A percentile compares a stretch with the other conserved stretches of the same genome.
phyloP scores from a whole-genome alignment of 345 rosid species.

The Triadica sebifera region DNA sequence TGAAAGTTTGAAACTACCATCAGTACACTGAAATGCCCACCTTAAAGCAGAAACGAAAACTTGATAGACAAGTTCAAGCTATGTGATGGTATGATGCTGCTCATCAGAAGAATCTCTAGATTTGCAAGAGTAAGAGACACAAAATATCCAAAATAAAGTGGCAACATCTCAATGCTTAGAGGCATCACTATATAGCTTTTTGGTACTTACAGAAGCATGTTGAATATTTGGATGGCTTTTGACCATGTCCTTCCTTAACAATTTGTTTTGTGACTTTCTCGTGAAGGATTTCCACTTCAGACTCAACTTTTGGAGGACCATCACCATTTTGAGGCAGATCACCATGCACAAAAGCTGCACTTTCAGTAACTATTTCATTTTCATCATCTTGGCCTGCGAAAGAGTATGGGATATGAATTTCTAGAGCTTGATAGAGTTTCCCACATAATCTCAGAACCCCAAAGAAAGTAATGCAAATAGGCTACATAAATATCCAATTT shows the following conservation, averaged over 20 bases:
- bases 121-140: neutral
- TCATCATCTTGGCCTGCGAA: constrained; percentile 44
- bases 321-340: constrained; percentile 59
- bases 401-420: too few relatives aligned
- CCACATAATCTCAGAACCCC: neutral
- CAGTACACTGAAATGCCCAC: neutral
- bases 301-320: constrained; percentile 71
- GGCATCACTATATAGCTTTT: neutral
- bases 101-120: neutral
- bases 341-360: constrained; percentile 50
- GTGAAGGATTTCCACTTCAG: constrained; percentile 60
- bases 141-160: neutral
- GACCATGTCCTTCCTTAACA: constrained; percentile 87
- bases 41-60: neutral
- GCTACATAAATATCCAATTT: too few relatives aligned
- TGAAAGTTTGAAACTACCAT: neutral
- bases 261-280: constrained; percentile 88
- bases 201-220: constrained; percentile 81
- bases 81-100: neutral
- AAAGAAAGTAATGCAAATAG: neutral
- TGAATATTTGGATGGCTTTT: constrained; percentile 82
- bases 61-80: too few relatives aligned
- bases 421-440: too few relatives aligned
- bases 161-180: neutral
- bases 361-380: constrained; percentile 55